Base-by-base conservation (phyloP, 2,329 filamentous ascomycete genomes). In the Fusarium pseudonygamai region DNA sequence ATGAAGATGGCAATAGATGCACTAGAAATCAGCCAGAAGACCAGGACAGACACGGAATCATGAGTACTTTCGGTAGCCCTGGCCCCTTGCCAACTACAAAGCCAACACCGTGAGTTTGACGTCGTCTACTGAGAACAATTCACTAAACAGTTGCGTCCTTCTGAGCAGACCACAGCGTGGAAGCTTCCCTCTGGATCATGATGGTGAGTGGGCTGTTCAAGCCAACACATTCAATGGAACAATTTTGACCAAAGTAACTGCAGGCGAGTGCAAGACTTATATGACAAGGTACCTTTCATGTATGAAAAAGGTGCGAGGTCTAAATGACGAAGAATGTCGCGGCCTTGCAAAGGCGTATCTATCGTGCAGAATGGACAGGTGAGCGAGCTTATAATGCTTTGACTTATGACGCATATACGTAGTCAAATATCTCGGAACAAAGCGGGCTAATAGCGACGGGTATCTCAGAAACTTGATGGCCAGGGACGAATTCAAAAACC, bases 301-400 rank as follows among this genome's bases (percentile, higher is more conserved):
- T 82, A 92, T 99, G 80, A 96, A 95, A 81, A 92, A 90, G 71
- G 91, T 92, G 72, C 90, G 91, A 76, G 96, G 96, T 30, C 89
- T 93, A 77, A 98, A 98, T 80, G 93, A 96, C 73, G 88, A 93
- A 70, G 91, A 94, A 79, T 99, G 96, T 81, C 92, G 96, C 64
- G 86, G 90, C 78, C 84, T 98, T 61, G 95, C 95, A 68, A 98
- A 98, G 84, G 88, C 90, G 36, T 99, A 99, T 82, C 86, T 99
- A 60, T 86, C 90, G 56, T 99, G 96, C 83, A 91, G 96, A 55
- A 99, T 99, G 96, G 96, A 98, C 77, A 90, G 92, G 95, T 97
- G 85, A 80, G 91, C 36, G 85, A 80, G 91, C 36, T 28, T 58
- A 42, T 34, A 46, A 36, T 50, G 30, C 32, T 40, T 47, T 57